Base-by-base conservation (phyloP, 768 basidiomycete species). In the Xerocomus brunneocitrinus region DNA sequence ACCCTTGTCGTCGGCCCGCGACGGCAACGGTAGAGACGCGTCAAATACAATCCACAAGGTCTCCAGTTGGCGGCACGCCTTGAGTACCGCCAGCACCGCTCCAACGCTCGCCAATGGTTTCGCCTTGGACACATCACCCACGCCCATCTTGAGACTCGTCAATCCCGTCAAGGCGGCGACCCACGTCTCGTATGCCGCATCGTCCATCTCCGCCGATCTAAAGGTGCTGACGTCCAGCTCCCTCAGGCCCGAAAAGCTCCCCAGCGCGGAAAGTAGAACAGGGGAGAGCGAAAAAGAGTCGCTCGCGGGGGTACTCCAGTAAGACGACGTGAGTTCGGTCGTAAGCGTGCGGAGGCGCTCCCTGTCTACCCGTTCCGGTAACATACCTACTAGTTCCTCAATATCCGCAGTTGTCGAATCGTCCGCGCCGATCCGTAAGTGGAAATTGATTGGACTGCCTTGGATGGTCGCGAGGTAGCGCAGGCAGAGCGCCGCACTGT, bases 311-410 rank as follows among this genome's bases (percentile, higher is more conserved):
- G 59, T 55, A 16, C 55, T 59, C 63, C 66, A 67, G 36, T 67
- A 67, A 1, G 66, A 65, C 12, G 64, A 68, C 3, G 62, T 67
- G 40, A 67, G 48, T 36, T 67, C 61, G 48, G 65, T 32, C 4
- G 49, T 52, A 44, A 67, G 53, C 16, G 47, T n/a, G 10, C 16
- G 55, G 1, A 67, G 25, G 0, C 39, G 54, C 1, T 16, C 16
- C 36, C 50, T 58, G 49, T 62, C 59, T 2, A 67, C 28, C 22
- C 46, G 63, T 2, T 16, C 35, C 1, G 58, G 56, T 8, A 67
- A 34, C 24, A 53, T 41, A 1, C 25, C 34, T 6, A 63, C 25
- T 7, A 67, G 19, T 0, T 49, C 40, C 4, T 53, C 54, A 46
- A 66, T 49, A 19, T 67, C 65, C 0, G 43, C 46, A 1, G 43